phyloP scores from a whole-genome alignment of 352 stramenopile species.

The Phytophthora meadii region DNA sequence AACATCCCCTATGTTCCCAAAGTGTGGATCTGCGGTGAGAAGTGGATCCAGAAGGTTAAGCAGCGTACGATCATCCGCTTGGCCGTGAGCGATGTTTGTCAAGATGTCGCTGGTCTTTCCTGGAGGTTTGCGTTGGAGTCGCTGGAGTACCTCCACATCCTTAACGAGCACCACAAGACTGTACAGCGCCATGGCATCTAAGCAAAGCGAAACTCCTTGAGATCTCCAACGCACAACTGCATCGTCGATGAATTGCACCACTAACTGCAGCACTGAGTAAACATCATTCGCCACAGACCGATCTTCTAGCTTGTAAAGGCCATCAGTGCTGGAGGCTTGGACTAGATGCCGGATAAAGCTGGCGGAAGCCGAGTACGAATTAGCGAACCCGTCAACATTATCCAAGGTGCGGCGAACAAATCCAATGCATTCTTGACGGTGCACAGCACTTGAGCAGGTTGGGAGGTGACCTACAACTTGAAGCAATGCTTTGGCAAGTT shows the following conservation, averaged over 20 bases:
- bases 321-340: slow-evolving; percentile 29
- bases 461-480: slow-evolving; percentile 53
- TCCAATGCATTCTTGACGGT: slow-evolving; percentile 52
- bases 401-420: slow-evolving; percentile 57
- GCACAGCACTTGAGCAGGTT: slow-evolving; percentile 37
- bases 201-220: slow-evolving; percentile 20
- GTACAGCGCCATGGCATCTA: slow-evolving; percentile 53
- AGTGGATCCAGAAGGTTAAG: slow-evolving; percentile 58
- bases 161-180: slow-evolving; percentile 56
- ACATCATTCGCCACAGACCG: slow-evolving; percentile 31
- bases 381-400: slow-evolving; percentile 41
- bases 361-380: slow-evolving; percentile 45
- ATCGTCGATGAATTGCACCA: slow-evolving; percentile 41
- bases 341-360: slow-evolving; percentile 46
- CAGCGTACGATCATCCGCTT: slow-evolving; percentile 35
- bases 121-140: slow-evolving; percentile 9
- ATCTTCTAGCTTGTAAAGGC: slow-evolving; percentile 34
- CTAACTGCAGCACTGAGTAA: slow-evolving; percentile 25
- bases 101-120: slow-evolving; percentile 11
- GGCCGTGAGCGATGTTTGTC: slow-evolving; percentile 36
- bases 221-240: slow-evolving; percentile 37
- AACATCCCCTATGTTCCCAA: slow-evolving; percentile 34
- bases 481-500: slow-evolving; percentile 52
- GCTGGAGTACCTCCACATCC: slow-evolving; percentile 48
- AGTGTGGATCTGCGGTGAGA: slow-evolving; percentile 44